These are phyloP conservation scores for Zygotorulaspora florentina DNA, from an alignment of 805 yeast genomes.

Conservation along the genomic window DNA sequence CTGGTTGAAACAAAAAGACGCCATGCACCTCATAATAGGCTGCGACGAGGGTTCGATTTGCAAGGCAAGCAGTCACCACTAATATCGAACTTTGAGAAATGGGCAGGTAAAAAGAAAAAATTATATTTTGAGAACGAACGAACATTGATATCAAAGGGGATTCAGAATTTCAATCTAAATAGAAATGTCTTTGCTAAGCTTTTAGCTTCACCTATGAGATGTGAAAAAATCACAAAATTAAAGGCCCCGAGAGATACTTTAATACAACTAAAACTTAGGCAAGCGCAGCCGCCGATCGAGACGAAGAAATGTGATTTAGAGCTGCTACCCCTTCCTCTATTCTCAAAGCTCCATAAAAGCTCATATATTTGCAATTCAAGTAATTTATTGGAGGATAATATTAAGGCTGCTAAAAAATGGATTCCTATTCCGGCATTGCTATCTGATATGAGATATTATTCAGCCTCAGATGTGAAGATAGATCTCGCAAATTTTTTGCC, in stretches of 20 bases:
- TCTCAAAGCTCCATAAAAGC: constrained; percentile 13
- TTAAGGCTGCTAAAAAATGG: constrained; percentile 10
- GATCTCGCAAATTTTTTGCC: constrained; percentile 4
- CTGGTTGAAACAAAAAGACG: neutral
- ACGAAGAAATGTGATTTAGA: constrained; percentile 9
- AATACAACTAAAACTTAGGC: constrained; percentile 31
- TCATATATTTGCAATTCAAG: constrained; percentile 26
- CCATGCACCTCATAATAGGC: neutral
- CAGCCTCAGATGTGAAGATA: constrained; percentile 8
- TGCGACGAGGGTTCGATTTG: neutral
- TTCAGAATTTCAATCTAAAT: constrained; percentile 18
- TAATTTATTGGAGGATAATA: constrained; percentile 1
- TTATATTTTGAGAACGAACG: constrained; percentile 13
- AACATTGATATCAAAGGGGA: constrained; percentile 1
- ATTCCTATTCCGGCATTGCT: constrained; percentile 15
- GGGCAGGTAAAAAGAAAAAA: constrained; percentile 33
- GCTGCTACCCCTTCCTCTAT: constrained; percentile 9
- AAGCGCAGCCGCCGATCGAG: constrained; percentile 9
- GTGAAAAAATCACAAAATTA: constrained; percentile 36
- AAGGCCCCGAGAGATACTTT: constrained; percentile 41
- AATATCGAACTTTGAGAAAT: constrained; percentile 32
- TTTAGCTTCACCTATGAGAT: constrained; percentile 43
- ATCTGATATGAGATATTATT: constrained; percentile 9
- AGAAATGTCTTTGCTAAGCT: constrained; percentile 39
- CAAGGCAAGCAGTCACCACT: constrained; percentile 20